Evolutionary conservation across 2,329 filamentous ascomycete species (phyloP).

Genomic region (Lachnellula cervina): DNA sequence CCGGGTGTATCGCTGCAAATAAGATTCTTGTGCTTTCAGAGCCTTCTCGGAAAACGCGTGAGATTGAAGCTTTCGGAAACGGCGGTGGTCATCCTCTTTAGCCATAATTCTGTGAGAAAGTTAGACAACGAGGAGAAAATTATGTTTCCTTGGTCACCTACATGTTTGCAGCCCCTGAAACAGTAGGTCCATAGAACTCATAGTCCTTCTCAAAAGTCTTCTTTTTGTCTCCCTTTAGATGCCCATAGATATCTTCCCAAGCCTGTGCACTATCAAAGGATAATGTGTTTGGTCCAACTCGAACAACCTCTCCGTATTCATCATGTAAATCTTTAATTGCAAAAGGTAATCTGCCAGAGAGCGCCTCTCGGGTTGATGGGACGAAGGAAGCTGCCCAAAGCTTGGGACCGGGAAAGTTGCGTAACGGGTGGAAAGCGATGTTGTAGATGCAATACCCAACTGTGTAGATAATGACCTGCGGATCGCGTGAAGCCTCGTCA

Average conservation of each 20-base stretch:
- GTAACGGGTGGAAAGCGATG: background rate
- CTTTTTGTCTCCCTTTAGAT: background rate
- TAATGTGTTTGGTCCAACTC: background rate
- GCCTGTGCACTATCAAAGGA: background rate
- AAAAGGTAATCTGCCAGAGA: background rate
- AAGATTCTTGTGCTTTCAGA: background rate
- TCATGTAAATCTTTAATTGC: background rate
- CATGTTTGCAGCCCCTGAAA: too few species aligned
- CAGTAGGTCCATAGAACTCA: background rate
- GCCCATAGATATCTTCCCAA: background rate
- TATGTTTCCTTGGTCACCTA: too few species aligned
- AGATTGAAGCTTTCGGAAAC: background rate
- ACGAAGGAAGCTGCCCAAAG: background rate
- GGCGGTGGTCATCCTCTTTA: background rate
- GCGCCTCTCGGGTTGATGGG: background rate
- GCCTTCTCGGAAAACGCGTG: background rate
- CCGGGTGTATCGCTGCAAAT: background rate
- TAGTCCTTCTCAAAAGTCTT: background rate
- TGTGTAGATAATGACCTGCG: too few species aligned
- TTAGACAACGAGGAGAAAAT: too few species aligned
- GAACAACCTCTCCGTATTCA: background rate
- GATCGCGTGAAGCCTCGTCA: too few species aligned
- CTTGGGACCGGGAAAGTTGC: background rate
- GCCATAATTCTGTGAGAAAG: background rate
- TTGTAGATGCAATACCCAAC: too few species aligned